Conservation (phyloP, 768 basidiomycete species). For the Zangia roseola region DNA sequence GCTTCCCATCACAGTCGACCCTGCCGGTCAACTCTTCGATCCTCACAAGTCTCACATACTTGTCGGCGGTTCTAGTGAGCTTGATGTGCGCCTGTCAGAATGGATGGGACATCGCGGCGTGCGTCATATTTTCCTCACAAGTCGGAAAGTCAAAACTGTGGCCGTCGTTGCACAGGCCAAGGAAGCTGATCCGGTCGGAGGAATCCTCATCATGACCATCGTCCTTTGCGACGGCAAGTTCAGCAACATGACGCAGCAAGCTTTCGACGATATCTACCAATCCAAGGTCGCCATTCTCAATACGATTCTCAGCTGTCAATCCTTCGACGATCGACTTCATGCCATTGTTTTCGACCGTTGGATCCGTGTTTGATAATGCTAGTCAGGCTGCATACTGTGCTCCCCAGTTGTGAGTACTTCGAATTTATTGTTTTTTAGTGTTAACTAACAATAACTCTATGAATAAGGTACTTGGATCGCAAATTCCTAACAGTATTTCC, state of each 20-base stretch:
- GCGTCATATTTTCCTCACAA: conserved; percentile 32
- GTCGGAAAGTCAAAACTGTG: conserved; percentile 23
- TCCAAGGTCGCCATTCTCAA: conserved; percentile 22
- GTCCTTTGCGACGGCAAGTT: conserved; percentile 35
- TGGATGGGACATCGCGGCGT: conserved; percentile 36
- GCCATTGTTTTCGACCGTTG: conserved; percentile 34
- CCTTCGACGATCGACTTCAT: conserved; percentile 30
- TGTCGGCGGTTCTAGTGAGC: conserved; percentile 21
- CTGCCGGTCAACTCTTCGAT: conserved; percentile 29
- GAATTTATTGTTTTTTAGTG: not conserved
- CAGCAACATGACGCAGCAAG: conserved; percentile 33
- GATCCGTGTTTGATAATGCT: conserved; percentile 33
- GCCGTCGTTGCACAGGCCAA: conserved; percentile 22
- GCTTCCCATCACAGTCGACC: conserved; percentile 24
- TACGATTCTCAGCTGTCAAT: conserved; percentile 16
- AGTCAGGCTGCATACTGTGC: conserved; percentile 24
- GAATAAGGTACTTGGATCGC: conserved; percentile 31
- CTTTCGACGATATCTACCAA: conserved; percentile 27
- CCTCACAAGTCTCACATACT: conserved; percentile 26
- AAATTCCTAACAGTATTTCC: conserved; percentile 31
- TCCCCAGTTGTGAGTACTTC: conserved; percentile 16
- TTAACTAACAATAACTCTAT: conserved; percentile 1
- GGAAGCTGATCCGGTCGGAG: conserved; percentile 28
- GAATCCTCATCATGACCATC: conserved; percentile 34
- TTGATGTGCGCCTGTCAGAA: conserved; percentile 27